phyloP scores from a whole-genome alignment of 768 basidiomycete species.

The Leccinum ochraceum region DNA sequence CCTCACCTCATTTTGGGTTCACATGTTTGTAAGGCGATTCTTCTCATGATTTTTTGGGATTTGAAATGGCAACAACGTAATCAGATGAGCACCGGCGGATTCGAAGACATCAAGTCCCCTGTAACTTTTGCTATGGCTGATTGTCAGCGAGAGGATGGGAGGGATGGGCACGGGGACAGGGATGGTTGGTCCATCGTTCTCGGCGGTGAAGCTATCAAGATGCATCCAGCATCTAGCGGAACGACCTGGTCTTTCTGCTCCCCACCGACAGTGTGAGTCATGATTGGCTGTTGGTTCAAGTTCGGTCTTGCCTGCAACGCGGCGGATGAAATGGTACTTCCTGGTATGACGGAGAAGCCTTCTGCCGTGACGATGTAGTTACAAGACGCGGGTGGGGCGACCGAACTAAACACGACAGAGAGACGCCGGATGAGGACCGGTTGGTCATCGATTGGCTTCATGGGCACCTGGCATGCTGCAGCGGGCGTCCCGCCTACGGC shows the following conservation, averaged over 20 bases:
- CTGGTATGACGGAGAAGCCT: slow-evolving; percentile 49
- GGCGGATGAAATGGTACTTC: slow-evolving; percentile 19
- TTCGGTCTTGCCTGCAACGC: slow-evolving; percentile 1
- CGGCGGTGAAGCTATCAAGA: slow-evolving; percentile 27
- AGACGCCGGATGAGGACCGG: slow-evolving; percentile 65
- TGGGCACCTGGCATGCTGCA: slow-evolving; percentile 1
- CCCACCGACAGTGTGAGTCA: slow-evolving; percentile 1
- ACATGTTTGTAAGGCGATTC: slow-evolving; percentile 51
- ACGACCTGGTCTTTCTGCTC: slow-evolving; percentile 26
- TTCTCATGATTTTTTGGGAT: slow-evolving; percentile 62
- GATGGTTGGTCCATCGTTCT: slow-evolving; percentile 1
- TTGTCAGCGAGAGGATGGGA: too few relatives aligned
- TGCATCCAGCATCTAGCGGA: slow-evolving; percentile 39
- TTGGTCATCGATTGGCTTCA: slow-evolving; percentile 38
- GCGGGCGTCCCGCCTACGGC: slow-evolving; percentile 6
- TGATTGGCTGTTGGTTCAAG: slow-evolving; percentile 10
- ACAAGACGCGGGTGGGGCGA: slow-evolving; percentile 54
- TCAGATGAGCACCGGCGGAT: slow-evolving; percentile 23
- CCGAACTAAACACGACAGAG: slow-evolving; percentile 76
- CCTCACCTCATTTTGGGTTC: slow-evolving; percentile 46
- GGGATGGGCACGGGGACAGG: too few relatives aligned
- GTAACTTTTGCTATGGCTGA: slow-evolving; percentile 32
- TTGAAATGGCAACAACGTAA: slow-evolving; percentile 47
- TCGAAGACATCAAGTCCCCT: slow-evolving; percentile 34
- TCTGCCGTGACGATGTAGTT: slow-evolving; percentile 73